Conservation (phyloP, 306 rosid species). For the Quercus agrifolia region DNA sequence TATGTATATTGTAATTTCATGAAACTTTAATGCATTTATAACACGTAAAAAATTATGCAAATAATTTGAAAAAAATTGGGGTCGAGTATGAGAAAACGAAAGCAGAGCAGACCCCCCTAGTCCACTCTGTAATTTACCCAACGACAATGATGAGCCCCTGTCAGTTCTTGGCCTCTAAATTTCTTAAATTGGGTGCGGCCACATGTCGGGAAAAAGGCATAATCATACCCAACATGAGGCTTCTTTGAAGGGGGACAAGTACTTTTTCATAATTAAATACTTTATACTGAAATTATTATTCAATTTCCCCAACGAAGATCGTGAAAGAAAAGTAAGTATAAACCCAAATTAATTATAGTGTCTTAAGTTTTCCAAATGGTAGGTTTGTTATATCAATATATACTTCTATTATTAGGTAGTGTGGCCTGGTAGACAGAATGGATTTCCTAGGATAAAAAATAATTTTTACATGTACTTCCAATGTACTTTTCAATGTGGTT, state of each 20-base stretch:
- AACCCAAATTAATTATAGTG: neutral
- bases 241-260: slow-evolving; percentile 34
- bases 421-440: neutral
- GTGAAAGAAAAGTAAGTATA: neutral
- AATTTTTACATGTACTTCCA: neutral
- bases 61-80: too few species aligned
- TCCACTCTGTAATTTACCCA: neutral
- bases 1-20: too few species aligned
- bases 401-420: neutral
- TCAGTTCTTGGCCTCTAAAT: neutral
- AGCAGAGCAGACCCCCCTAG: neutral
- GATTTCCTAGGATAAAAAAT: neutral
- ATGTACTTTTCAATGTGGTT: neutral
- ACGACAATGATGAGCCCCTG: neutral
- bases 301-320: slow-evolving; percentile 16
- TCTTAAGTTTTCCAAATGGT: neutral
- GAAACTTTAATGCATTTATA: too few species aligned
- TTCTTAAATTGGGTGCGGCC: slow-evolving; percentile 41
- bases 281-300: slow-evolving; percentile 12
- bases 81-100: too few species aligned
- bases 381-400: neutral
- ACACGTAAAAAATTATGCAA: too few species aligned
- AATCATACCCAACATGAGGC: slow-evolving; percentile 28
- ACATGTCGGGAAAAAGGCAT: slow-evolving; percentile 38
- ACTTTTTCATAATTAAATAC: slow-evolving; percentile 24